These are phyloP conservation scores for Periconia sp. DNA, from an alignment of 2,329 filamentous ascomycete genomes.

Conservation along the genomic window DNA sequence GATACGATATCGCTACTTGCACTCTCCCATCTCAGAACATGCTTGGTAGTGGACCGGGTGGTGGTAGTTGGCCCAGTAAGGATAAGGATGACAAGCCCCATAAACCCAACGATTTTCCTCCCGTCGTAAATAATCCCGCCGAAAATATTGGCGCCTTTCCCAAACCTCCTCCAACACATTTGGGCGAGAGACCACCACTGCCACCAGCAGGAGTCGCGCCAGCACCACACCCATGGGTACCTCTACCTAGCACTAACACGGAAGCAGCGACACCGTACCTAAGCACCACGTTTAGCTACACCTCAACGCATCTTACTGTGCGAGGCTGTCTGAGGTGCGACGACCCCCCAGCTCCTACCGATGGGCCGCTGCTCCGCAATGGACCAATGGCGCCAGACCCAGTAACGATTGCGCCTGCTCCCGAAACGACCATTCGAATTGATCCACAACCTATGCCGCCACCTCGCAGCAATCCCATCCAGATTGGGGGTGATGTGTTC, in stretches of 20 bases:
- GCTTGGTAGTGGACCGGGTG: no score
- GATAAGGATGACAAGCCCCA: no score
- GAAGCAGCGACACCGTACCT: conserved; percentile 16
- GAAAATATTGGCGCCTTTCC: neutral
- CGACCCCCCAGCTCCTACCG: conserved; percentile 10
- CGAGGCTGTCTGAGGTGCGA: conserved; percentile 26
- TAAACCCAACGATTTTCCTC: no score
- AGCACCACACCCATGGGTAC: no score
- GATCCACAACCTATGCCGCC: neutral
- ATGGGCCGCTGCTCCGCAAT: neutral
- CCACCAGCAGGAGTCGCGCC: no score
- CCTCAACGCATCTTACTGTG: conserved; percentile 28
- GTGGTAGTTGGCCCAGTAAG: no score
- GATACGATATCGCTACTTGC: conserved; percentile 34
- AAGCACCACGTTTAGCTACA: conserved; percentile 25
- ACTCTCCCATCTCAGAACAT: conserved; percentile 8
- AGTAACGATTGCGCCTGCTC: neutral
- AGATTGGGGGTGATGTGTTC: neutral
- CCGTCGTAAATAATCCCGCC: no score
- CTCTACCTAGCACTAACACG: no score
- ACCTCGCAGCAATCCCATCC: neutral
- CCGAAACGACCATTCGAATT: neutral
- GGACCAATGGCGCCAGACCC: neutral
- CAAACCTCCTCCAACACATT: no score
- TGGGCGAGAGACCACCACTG: no score